Percentiles rank a stretch among this genome's conserved stretches.
These are phyloP conservation scores for Candida gorgasii DNA, from an alignment of 805 yeast genomes.

Conservation along the genomic window DNA sequence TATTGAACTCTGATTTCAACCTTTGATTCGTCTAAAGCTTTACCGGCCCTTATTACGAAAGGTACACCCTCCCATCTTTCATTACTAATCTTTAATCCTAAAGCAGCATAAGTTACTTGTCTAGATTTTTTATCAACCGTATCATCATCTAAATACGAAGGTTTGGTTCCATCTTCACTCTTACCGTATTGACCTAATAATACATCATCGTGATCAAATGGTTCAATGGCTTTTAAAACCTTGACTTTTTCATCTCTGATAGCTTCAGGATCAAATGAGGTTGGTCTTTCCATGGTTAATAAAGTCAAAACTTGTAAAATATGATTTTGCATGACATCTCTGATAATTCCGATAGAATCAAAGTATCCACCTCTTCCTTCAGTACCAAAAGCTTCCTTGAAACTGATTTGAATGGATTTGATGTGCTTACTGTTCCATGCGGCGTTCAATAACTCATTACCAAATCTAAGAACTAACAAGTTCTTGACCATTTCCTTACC, in stretches of 20 bases:
- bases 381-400: slow-evolving; percentile 98
- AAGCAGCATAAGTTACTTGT: slow-evolving; percentile 90
- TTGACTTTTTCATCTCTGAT: slow-evolving; percentile 96
- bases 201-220: slow-evolving; percentile 64
- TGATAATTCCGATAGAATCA: slow-evolving; percentile 89
- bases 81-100: slow-evolving; percentile 74
- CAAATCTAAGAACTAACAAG: slow-evolving; percentile 83
- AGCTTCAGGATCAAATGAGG: slow-evolving; percentile 86
- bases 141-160: slow-evolving; percentile 88
- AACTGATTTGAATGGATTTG: slow-evolving; percentile 79
- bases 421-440: slow-evolving; percentile 85
- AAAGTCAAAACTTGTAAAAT: slow-evolving; percentile 88
- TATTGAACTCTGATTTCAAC: slow-evolving; percentile 95
- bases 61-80: slow-evolving; percentile 99
- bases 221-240: slow-evolving; percentile 77
- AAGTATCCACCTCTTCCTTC: slow-evolving; percentile 99
- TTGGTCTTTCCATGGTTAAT: slow-evolving; percentile 94
- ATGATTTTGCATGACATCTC: slow-evolving; percentile 99
- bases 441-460: slow-evolving; percentile 84
- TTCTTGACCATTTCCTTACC: slow-evolving; percentile 99
- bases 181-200: slow-evolving; percentile 85
- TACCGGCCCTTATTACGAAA: slow-evolving; percentile 92
- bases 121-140: slow-evolving; percentile 81
- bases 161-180: slow-evolving; percentile 85
- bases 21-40: slow-evolving; percentile 92